Base-by-base conservation (phyloP, 148 eudicot species). In the Camellia sinensis region DNA sequence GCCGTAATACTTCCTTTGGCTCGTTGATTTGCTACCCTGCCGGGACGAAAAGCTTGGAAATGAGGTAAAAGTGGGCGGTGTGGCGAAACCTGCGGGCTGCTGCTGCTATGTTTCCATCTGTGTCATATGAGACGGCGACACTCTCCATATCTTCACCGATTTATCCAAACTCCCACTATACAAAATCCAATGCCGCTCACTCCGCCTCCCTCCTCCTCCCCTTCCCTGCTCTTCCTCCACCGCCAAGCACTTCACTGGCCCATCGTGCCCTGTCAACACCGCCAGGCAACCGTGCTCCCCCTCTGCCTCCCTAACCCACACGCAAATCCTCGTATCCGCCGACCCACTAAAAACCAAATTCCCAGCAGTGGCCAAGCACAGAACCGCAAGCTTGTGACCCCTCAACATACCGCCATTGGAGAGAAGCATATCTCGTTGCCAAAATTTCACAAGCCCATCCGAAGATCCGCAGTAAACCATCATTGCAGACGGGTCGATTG, bases 81-180 rank as follows among this genome's bases (percentile, higher is more conserved):
- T 29, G 22, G 40, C 10, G 67, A 6, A 64, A 5, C 40, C 6
- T 6, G 11, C 46, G 0, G 14, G 10, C 17, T 29, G 71, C 78
- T 19, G 74, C 45, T 5, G 53, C 44, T 37, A 10, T 69, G 10
- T 67, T 15, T 52, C 67, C 59, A 73, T 59, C 3, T 44, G 21
- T 15, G 64, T 15, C 41, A 29, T 21, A 4, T 83, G 65, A 29
- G 37, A 29, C 11, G 86, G 82, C 0, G 86, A 85, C 19, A 89
- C 81, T 72, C 88, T 83, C 95, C 93, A 91, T 57, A 91, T 85
- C 79, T 91, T 91, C 37, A 90, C 89, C 22, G 95, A 90, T 75
- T 92, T 92, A 43, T 92, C 93, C 17, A 92, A 80, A 69, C 96
- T 90, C 12, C 96, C 96, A 44, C 93, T 90, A n/a, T 92, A 92